A percentile compares a stretch with the other conserved stretches of the same genome.
phyloP scores from a whole-genome alignment of 2,329 filamentous ascomycete genomes.

The Pochonia chlamydosporia region DNA sequence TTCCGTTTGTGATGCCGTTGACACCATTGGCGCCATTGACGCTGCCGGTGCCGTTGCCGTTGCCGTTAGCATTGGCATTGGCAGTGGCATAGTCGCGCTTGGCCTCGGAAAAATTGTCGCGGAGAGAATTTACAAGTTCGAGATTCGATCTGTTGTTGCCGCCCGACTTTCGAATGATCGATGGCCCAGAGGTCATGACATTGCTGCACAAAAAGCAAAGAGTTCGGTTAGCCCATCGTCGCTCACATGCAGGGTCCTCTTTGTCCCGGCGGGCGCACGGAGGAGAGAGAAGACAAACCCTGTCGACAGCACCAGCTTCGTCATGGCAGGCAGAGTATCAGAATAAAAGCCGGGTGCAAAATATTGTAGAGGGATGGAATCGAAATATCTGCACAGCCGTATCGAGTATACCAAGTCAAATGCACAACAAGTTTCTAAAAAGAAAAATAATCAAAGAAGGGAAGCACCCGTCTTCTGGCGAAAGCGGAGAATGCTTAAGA shows the following conservation, averaged over 20 bases:
- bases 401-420: background rate
- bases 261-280: slow-evolving; percentile 1
- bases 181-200: slow-evolving; percentile 77
- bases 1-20: slow-evolving; percentile 27
- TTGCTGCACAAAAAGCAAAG: slow-evolving; percentile 48
- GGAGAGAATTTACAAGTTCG: slow-evolving; percentile 83
- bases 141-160: slow-evolving; percentile 76
- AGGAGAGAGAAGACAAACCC: slow-evolving; percentile 52
- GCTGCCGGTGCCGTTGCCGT: slow-evolving; percentile 18
- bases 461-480: too few relatives aligned
- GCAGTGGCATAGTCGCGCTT: slow-evolving; percentile 53
- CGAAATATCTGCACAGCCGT: background rate
- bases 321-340: slow-evolving; percentile 38
- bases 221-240: slow-evolving; percentile 4
- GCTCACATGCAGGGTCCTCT: slow-evolving; percentile 6
- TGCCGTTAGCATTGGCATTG: slow-evolving; percentile 23
- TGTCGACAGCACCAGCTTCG: slow-evolving; percentile 80
- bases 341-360: background rate
- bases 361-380: background rate
- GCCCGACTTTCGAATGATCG: slow-evolving; percentile 73
- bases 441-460: background rate
- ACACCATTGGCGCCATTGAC: slow-evolving; percentile 14
- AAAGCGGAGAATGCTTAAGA: slow-evolving; percentile 2
- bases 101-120: slow-evolving; percentile 72
- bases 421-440: background rate